These are phyloP conservation scores for Claviceps maximensis DNA, from an alignment of 2,329 filamentous ascomycete genomes.

Conservation along the genomic window DNA sequence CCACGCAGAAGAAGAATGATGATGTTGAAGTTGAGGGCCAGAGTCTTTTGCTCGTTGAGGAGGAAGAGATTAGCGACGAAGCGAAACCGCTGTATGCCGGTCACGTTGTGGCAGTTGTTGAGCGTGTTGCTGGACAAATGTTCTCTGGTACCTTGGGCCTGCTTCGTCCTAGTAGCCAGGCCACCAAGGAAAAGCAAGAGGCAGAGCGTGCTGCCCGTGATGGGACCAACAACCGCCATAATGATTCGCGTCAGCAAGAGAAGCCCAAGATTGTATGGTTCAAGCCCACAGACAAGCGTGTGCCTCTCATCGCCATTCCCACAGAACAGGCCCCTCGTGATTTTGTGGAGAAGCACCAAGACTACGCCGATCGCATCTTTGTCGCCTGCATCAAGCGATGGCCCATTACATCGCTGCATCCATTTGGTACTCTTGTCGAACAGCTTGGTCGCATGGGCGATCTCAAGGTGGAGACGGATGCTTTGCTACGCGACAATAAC, in stretches of 20 bases:
- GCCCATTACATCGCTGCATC: constrained; percentile 98
- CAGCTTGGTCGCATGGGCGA: constrained; percentile 96
- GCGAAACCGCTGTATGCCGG: constrained; percentile 95
- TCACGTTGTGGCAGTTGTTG: constrained; percentile 92
- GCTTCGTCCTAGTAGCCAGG: constrained; percentile 90
- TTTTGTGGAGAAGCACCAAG: constrained; percentile 96
- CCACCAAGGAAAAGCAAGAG: constrained; percentile 98
- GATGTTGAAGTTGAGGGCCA: constrained; percentile 98
- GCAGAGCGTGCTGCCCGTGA: constrained; percentile 88
- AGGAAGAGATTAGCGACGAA: constrained; percentile 97
- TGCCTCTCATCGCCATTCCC: constrained; percentile 93
- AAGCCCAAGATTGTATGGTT: constrained; percentile 99
- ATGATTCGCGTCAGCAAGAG: constrained; percentile 71
- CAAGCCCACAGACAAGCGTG: constrained; percentile 98
- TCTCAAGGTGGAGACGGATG: constrained; percentile 94
- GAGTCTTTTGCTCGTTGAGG: constrained; percentile 88
- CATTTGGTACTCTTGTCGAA: constrained; percentile 94
- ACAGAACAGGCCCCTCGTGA: constrained; percentile 95
- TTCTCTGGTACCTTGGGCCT: constrained; percentile 94
- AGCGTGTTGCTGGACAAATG: constrained; percentile 96
- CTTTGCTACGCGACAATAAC: constrained; percentile 94
- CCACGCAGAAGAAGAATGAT: constrained; percentile 99
- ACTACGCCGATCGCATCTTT: constrained; percentile 95
- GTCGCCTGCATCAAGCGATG: constrained; percentile 98
- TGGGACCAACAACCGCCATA: constrained; percentile 54